These are phyloP conservation scores for Nemania sp. DNA, from an alignment of 2,329 filamentous ascomycete genomes.

Conservation along the genomic window DNA sequence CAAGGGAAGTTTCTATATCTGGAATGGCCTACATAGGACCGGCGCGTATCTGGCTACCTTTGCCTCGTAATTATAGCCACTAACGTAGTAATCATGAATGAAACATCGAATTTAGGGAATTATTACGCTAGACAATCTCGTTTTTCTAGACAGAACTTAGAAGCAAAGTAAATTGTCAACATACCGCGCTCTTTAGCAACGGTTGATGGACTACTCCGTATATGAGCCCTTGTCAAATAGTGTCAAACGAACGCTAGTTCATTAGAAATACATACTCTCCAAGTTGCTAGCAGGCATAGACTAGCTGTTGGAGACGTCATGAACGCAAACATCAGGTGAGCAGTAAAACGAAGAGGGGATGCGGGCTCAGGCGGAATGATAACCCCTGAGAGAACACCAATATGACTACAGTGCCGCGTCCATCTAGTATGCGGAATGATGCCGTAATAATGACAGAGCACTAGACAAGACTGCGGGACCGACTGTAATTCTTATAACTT, in stretches of 20 bases:
- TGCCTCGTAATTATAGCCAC: constrained; percentile 12
- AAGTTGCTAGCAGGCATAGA: constrained; percentile 1
- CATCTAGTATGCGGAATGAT: too few species aligned
- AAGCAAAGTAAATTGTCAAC: too few species aligned
- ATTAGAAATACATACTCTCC: neutral
- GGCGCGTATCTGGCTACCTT: constrained; percentile 12
- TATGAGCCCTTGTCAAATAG: neutral
- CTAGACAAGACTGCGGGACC: too few species aligned
- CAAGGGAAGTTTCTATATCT: constrained; percentile 9
- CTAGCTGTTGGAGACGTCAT: constrained; percentile 2
- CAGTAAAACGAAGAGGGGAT: neutral
- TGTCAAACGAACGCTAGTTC: constrained; percentile 4
- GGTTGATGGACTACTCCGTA: neutral
- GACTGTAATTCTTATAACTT: neutral
- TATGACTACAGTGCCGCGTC: too few species aligned
- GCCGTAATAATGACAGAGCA: too few species aligned
- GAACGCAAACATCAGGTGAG: neutral
- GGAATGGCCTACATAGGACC: constrained; percentile 19
- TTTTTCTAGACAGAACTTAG: too few species aligned
- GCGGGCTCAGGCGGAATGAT: neutral
- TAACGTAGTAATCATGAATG: neutral
- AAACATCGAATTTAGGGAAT: neutral
- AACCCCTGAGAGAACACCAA: neutral
- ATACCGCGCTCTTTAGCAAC: too few species aligned
- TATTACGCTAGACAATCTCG: neutral